Evolutionary conservation across 2,329 filamentous ascomycete genomes (phyloP), one percentile per base, ranked within the genome.

Genomic region (Cadophora malorum): DNA sequence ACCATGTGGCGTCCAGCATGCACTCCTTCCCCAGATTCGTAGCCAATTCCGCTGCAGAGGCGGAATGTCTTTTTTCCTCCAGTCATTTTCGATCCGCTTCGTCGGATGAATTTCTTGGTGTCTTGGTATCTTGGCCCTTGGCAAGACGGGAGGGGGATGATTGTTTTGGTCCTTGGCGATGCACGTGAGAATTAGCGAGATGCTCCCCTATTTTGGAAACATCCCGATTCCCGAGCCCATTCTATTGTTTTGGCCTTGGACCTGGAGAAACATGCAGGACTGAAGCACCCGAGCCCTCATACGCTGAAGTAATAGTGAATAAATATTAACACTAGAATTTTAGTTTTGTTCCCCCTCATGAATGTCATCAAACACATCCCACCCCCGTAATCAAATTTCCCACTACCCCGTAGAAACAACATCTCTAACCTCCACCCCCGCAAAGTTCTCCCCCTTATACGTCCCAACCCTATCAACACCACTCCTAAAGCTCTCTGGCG

Each of bases 401-500:
- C 19, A 4, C 41, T 31, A 62, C 25, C 59, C 59, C 41, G 45
- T 62, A 31, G 38, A 62, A 62, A 67, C 61, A 31, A 63, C 65
- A 63, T 63, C 60, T 16, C 56, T 45, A 35, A 69, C 61, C 23
- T 33, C 25, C 12, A 69, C 59, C 12, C 69, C 72, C 14, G 69
- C 69, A 53, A 72, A 71, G 66, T 74, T 75, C 35, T 67, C 70
- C 53, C 72, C 72, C 28, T 73, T 63, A 66, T 73, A 74, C 4
- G 19, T 64, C 0, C 69, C 71, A 53, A 71, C 45, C 21, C 38
- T 65, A 65, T 70, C 68, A 12, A 67, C 59, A 16, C 70, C 73
- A 2, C 68, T 67, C 38, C 70, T 63, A 33, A 76, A 76, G 62
- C 79, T 80, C 72, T 80, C 79, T 10, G 79, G 79, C 1, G 81